Conservation (phyloP, 352 stramenopile species). For the Peronospora destructor region DNA sequence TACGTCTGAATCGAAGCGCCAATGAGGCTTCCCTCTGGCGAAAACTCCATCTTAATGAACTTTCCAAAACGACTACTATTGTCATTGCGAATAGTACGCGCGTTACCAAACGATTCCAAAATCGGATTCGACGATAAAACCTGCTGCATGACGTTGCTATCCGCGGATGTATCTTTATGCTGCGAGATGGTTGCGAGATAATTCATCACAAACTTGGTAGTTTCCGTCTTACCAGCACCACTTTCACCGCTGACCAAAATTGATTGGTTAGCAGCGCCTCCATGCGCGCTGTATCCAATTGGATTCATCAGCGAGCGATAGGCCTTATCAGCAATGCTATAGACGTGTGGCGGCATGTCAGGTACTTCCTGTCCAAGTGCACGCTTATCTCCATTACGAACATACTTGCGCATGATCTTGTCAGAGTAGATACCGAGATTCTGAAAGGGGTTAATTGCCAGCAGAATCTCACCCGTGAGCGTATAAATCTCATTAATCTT, state of each 20-base stretch:
- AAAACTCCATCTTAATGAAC: constrained; percentile 97
- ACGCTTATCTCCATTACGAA: constrained; percentile 72
- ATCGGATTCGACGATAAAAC: constrained; percentile 97
- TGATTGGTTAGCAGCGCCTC: constrained; percentile 73
- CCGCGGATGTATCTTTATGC: constrained; percentile 37
- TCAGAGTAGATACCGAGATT: constrained; percentile 81
- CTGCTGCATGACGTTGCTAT: constrained; percentile 83
- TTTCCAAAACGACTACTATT: constrained; percentile 96
- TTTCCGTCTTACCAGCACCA: constrained; percentile 95
- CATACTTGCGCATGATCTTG: constrained; percentile 86
- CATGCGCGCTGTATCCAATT: constrained; percentile 26
- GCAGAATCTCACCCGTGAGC: constrained; percentile 72
- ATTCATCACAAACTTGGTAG: constrained; percentile 94
- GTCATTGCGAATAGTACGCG: constrained; percentile 94
- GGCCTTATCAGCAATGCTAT: constrained; percentile 85
- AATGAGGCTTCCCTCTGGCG: constrained; percentile 56
- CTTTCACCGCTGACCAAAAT: constrained; percentile 90
- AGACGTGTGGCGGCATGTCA: constrained; percentile 88
- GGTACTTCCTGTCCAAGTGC: constrained; percentile 50
- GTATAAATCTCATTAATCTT: constrained; percentile 93
- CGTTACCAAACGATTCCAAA: constrained; percentile 98
- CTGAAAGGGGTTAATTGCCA: constrained; percentile 88
- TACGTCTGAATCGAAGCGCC: constrained; percentile 94
- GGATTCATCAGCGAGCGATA: constrained; percentile 77
- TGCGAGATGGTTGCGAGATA: constrained; percentile 90